These are phyloP conservation scores for Aureobasidium uvarum DNA, from an alignment of 2,329 filamentous ascomycete species.

Conservation along the genomic window DNA sequence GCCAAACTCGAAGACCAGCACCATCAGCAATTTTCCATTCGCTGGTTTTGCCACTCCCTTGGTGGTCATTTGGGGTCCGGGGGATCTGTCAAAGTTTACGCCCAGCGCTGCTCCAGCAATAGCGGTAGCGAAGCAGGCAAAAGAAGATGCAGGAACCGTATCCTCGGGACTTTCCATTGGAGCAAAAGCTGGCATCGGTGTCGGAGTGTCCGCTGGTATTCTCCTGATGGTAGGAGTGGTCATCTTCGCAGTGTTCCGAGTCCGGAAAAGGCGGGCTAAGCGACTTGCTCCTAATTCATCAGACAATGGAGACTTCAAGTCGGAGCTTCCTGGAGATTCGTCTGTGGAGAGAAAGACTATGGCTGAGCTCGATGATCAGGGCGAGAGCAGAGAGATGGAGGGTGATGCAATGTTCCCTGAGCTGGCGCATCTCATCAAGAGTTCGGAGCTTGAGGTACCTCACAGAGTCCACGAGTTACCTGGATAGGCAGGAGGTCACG, in stretches of 20 bases:
- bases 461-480: neutral
- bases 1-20: neutral
- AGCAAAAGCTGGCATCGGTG: neutral
- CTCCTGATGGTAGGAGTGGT: neutral
- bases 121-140: neutral
- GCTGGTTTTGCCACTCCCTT: neutral
- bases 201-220: neutral
- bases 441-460: neutral
- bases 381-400: neutral
- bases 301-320: neutral
- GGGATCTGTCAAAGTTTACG: neutral
- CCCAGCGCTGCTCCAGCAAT: neutral
- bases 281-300: neutral
- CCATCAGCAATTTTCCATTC: neutral
- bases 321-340: neutral
- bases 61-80: neutral
- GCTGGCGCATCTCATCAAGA: neutral
- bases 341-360: neutral
- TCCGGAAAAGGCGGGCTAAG: neutral
- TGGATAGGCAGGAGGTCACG: neutral
- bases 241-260: neutral
- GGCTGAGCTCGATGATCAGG: neutral
- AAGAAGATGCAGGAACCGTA: neutral
- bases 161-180: neutral
- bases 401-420: neutral